Percentiles rank a stretch among this genome's conserved stretches.
phyloP scores from a whole-genome alignment of 768 basidiomycete genomes.

The Obba rivulosa region DNA sequence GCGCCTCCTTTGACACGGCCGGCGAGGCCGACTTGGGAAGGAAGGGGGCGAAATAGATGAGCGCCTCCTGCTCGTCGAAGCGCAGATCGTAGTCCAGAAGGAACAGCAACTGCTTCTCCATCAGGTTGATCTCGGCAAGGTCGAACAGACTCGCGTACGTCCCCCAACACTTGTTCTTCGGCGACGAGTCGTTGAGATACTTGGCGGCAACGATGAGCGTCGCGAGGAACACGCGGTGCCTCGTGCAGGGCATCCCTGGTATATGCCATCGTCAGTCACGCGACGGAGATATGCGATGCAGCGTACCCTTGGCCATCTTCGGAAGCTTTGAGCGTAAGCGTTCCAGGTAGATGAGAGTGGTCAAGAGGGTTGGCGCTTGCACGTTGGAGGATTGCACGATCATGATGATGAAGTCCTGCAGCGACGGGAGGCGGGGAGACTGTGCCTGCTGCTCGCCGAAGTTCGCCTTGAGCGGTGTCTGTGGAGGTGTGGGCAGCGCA shows the following conservation, averaged over 20 bases:
- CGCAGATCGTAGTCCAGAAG: slow-evolving; percentile 91
- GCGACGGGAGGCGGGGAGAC: slow-evolving; percentile 46
- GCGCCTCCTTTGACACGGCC: slow-evolving; percentile 33
- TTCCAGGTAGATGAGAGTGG: slow-evolving; percentile 89
- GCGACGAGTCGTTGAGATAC: slow-evolving; percentile 94
- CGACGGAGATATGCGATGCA: slow-evolving; percentile 7
- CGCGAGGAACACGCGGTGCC: slow-evolving; percentile 94
- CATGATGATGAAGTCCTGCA: slow-evolving; percentile 81
- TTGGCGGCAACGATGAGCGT: slow-evolving; percentile 94
- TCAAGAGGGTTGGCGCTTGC: slow-evolving; percentile 84
- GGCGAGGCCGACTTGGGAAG: slow-evolving; percentile 30
- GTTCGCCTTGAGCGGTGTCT: slow-evolving; percentile 50
- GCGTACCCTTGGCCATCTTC: slow-evolving; percentile 76
- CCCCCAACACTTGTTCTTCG: slow-evolving; percentile 94
- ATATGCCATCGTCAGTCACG: slow-evolving; percentile 1
- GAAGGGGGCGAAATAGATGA: slow-evolving; percentile 63
- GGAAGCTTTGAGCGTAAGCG: slow-evolving; percentile 79
- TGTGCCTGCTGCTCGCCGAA: slow-evolving; percentile 24
- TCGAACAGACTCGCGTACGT: slow-evolving; percentile 73
- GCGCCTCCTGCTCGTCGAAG: slow-evolving; percentile 78
- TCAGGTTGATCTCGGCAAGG: slow-evolving; percentile 80
- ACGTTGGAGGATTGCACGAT: slow-evolving; percentile 82
- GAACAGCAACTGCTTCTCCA: slow-evolving; percentile 94
- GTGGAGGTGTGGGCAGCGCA: slow-evolving; percentile 60
- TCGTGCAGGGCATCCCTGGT: slow-evolving; percentile 78